Evolutionary conservation across 306 rosid species (phyloP), one percentile per base, ranked within the genome.

Genomic region (Fagus crenata): DNA sequence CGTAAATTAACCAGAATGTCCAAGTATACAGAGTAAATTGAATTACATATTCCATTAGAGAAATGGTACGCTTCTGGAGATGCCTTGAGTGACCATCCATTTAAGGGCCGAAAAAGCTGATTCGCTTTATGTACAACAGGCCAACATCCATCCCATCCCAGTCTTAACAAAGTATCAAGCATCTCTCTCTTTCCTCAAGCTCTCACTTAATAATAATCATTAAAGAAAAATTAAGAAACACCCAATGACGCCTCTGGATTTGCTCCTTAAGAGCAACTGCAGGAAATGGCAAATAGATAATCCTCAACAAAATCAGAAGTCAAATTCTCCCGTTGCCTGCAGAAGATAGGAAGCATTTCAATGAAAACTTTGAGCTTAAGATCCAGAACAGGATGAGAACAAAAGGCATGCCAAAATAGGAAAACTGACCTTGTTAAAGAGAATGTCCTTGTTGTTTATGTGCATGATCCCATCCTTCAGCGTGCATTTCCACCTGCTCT

Each of bases 291-390:
- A 73, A 56, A 64, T 65, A 32, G 70, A 78, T 53, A 63, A 40
- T 67, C 80, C 81, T 72, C 68, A 68, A 74, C 84, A 83, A 81
- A 77, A 83, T 96, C 96, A 96, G 91, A 96, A 96, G 1, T 96
- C 97, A 78, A 96, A 96, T 79, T 96, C 99, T 82, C 99, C 99
- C 0, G 89, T 84, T n/a, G 97, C 98, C 99, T 96, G 96, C 85
- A 81, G 15, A 69, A 69, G 69, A 74, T 6, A 6, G 33, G 70
- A 54, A 79, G 53, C 15, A 75, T 67, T 63, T 70, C 74, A 58
- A 64, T 54, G 61, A n/a, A 51, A 80, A 40, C 6, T 12, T 53
- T 80, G 61, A 76, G 22, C 22, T 17, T n/a, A n/a, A 17, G 33
- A 28, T 65, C 71, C 71, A 17, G 71, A 6, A 39, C 71, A 51